Conservation (phyloP, 768 basidiomycete genomes). For the Artomyces pyxidatus region DNA sequence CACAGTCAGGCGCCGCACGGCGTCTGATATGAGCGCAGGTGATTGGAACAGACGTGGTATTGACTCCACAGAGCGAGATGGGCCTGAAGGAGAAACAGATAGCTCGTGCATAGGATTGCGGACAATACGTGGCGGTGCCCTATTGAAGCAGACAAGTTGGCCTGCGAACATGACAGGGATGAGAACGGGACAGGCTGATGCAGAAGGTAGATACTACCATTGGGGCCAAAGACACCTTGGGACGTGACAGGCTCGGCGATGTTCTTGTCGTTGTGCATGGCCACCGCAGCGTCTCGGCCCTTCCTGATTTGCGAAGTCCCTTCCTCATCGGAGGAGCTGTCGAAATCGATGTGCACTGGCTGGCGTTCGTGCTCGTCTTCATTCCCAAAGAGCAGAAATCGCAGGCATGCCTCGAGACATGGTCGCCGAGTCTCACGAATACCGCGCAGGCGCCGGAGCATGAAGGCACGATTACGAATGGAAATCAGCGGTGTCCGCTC, state of each 20-base stretch:
- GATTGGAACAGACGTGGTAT: constrained; percentile 41
- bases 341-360: constrained; percentile 39
- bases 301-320: constrained; percentile 26
- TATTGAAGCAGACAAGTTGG: constrained; percentile 82
- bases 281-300: constrained; percentile 42
- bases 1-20: constrained; percentile 54
- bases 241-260: constrained; percentile 79
- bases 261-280: constrained; percentile 63
- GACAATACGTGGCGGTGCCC: constrained; percentile 64
- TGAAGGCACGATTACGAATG: constrained; percentile 65
- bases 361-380: constrained; percentile 44
- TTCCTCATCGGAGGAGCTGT: constrained; percentile 63
- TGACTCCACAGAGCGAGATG: constrained; percentile 18
- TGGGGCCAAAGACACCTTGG: constrained; percentile 83
- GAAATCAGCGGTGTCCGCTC: constrained; percentile 80
- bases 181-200: neutral
- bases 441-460: constrained; percentile 66
- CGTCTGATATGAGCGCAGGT: constrained; percentile 65
- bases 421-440: constrained; percentile 70
- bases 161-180: constrained; percentile 40
- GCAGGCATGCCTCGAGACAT: constrained; percentile 76
- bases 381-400: constrained; percentile 68
- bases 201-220: constrained; percentile 41
- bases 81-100: constrained; percentile 34
- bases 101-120: constrained; percentile 45